Conservation (phyloP, 2,329 filamentous ascomycete species). For the Celoporthe dispersa region DNA sequence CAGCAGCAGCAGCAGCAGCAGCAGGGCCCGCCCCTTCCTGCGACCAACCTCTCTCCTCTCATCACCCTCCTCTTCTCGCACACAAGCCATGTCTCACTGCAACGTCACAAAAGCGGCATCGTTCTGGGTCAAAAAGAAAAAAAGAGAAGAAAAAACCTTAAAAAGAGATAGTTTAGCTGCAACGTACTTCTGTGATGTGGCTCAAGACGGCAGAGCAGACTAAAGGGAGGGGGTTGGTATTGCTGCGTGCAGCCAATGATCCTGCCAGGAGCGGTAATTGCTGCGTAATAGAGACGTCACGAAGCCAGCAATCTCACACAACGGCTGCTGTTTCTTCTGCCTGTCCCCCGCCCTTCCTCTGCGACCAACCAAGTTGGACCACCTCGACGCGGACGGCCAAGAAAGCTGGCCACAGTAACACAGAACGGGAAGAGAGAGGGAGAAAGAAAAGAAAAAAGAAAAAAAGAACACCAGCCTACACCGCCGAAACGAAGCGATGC, state of each 20-base stretch:
- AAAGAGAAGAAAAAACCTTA: not conserved
- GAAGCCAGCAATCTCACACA: not conserved
- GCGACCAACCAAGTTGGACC: not conserved
- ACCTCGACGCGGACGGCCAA: not conserved
- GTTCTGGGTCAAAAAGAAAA: not conserved
- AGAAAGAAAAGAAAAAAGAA: too few relatives aligned
- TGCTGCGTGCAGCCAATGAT: too few relatives aligned
- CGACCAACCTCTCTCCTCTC: not conserved
- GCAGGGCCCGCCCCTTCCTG: too few relatives aligned
- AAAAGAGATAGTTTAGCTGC: not conserved
- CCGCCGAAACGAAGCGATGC: not conserved
- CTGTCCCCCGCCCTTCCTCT: not conserved
- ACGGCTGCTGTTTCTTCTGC: not conserved
- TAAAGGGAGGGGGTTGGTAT: too few relatives aligned
- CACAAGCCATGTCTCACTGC: not conserved
- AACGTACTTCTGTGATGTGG: not conserved
- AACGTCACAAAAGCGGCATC: not conserved
- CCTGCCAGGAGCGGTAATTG: not conserved
- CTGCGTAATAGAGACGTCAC: not conserved
- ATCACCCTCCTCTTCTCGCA: not conserved
- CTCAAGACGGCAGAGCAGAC: not conserved
- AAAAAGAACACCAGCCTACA: too few relatives aligned
- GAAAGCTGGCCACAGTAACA: not conserved
- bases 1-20: too few relatives aligned
- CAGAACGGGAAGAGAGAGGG: too few relatives aligned